A percentile compares a stretch with the other conserved stretches of the same genome.
Conservation (phyloP, 2,329 filamentous ascomycete species). For the Dothideomycetes sp. region DNA sequence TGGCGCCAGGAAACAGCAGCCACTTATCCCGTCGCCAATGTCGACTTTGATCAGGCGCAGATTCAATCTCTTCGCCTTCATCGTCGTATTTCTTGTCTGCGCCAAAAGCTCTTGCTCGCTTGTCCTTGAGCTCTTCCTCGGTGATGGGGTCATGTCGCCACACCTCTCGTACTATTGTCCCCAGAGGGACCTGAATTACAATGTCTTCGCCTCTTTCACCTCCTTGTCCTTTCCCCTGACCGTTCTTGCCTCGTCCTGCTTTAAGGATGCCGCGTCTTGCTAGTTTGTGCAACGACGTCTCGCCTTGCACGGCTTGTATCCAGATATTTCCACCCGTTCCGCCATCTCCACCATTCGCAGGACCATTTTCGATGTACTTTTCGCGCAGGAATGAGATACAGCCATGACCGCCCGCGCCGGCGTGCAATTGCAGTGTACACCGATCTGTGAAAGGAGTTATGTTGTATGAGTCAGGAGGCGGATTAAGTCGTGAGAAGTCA, state of each 20-base stretch:
- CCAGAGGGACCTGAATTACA: constrained; percentile 81
- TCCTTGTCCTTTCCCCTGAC: constrained; percentile 60
- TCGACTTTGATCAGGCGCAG: constrained; percentile 21
- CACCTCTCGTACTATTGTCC: constrained; percentile 79
- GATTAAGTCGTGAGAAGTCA: constrained; percentile 52
- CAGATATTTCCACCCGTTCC: constrained; percentile 87
- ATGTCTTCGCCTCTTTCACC: constrained; percentile 80
- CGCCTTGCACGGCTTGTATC: constrained; percentile 82
- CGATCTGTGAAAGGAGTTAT: constrained; percentile 78
- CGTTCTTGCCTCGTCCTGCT: constrained; percentile 65
- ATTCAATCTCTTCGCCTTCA: constrained; percentile 19
- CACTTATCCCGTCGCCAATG: constrained; percentile 56
- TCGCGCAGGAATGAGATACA: constrained; percentile 92
- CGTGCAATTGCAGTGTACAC: constrained; percentile 64
- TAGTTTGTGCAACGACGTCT: constrained; percentile 89
- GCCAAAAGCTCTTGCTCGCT: constrained; percentile 19
- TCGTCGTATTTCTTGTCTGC: constrained; percentile 21
- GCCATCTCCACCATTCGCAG: constrained; percentile 89
- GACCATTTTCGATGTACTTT: constrained; percentile 78
- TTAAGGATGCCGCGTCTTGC: constrained; percentile 64
- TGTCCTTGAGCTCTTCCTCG: constrained; percentile 44
- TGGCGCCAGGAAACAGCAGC: constrained; percentile 73
- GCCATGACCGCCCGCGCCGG: constrained; percentile 76
- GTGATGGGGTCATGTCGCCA: constrained; percentile 65
- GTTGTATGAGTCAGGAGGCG: constrained; percentile 72